phyloP scores from a whole-genome alignment of 2,329 filamentous ascomycete species.

The Neonectria faginata region DNA sequence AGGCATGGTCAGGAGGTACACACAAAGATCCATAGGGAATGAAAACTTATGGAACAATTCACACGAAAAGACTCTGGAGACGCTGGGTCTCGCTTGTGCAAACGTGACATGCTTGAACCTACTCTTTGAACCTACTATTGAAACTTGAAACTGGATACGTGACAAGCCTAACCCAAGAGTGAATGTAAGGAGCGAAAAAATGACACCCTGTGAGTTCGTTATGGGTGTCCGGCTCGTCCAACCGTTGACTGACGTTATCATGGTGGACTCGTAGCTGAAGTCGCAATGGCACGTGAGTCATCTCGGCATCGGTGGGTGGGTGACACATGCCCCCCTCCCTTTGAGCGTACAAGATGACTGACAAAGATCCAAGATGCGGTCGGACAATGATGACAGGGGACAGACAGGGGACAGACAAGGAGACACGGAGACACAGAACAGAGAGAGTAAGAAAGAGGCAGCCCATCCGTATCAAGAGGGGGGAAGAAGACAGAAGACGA shows the following conservation, averaged over 20 bases:
- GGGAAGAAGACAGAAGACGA: not conserved
- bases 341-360: not conserved
- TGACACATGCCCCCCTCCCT: not conserved
- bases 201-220: not conserved
- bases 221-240: not conserved
- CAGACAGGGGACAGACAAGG: not conserved
- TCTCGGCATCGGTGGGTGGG: not conserved
- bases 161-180: not conserved
- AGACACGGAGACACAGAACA: not conserved
- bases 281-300: conserved; percentile 11
- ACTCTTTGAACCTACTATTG: not conserved
- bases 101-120: not conserved
- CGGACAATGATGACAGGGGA: not conserved
- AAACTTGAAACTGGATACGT: conserved; percentile 1
- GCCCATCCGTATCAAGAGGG: conserved; percentile 13
- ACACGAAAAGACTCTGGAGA: not conserved
- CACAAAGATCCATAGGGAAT: conserved; percentile 9
- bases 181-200: not conserved
- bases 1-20: conserved; percentile 15
- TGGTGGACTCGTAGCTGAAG: conserved; percentile 3
- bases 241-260: conserved; percentile 1
- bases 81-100: conserved; percentile 4
- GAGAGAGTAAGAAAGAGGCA: conserved; percentile 13
- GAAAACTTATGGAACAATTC: conserved; percentile 13
- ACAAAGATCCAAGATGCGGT: conserved; percentile 1